Base-by-base conservation (phyloP, 805 yeast species). In the Tetrapisispora namnaoensis region DNA sequence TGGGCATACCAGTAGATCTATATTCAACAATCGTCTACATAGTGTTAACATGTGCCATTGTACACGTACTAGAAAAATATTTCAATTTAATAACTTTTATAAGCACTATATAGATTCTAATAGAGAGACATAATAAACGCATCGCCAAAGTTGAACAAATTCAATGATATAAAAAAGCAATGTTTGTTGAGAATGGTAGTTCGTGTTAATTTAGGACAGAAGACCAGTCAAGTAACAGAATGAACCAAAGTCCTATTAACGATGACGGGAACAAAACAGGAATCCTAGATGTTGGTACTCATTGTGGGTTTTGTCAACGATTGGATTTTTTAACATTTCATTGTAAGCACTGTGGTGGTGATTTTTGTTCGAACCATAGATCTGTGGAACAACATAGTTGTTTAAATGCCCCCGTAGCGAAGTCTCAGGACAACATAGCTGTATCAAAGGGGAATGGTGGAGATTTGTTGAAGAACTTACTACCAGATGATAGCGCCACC, bases 211-310 rank as follows among this genome's bases (percentile, higher is more conserved):
- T 8, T 8, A 24, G 8, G 8, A 8, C 8, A 24, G 8, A 24
- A 8, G 8, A 24, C 28, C 28, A 24, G 28, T 24, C 8, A 8
- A 24, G 28, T 8, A 24, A 24, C n/a, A 37, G 5, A 18, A 32
- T 34, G 38, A 21, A 32, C n/a, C 20, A 34, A 28, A n/a, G 35
- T 17, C n/a, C 11, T n/a, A 37, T 36, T 32, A 11, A 37, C 14
- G 43, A 45, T 17, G 35, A 43, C 1, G 9, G 5, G 10, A 27
- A 45, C 32, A 34, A 38, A 21, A 46, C 35, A 18, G 68, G 67
- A 8, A 64, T 65, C 67, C 54, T 65, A n/a, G 69, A 65, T 52
- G 69, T 64, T 11, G 69, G 68, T 1, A 59, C 59, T 21, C 69
- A 65, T 45, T 65, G 69, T 49, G 48, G 50, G 14, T 62, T 51